Base-by-base conservation (phyloP, 805 yeast species). In the Candida sphagnicola region DNA sequence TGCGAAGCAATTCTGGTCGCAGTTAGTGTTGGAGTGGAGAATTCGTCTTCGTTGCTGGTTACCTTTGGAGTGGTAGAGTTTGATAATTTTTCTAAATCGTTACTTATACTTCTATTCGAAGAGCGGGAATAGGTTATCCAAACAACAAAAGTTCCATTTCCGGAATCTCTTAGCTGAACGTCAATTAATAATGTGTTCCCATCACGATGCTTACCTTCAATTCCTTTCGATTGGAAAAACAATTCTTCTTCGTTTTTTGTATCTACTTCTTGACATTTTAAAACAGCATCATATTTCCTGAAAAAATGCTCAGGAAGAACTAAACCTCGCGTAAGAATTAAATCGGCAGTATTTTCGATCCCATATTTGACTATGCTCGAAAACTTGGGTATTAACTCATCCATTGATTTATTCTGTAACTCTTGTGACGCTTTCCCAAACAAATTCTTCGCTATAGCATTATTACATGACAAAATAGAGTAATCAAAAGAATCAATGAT, bases 271-370 rank as follows among this genome's bases (percentile, higher is more conserved):
- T 44, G 41, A 16, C 39, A 41, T 42, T 44, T 41, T 43, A 63
- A 47, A 38, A 72, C 66, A 0, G 84, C 80, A 40, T 72, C 69
- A 38, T 78, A 70, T 47, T 81, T 80, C 45, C 97, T 74, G 63
- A 91, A 89, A 55, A 85, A 83, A 60, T 89, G 96, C 58, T 90
- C 98, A 0, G 97, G 95, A 10, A 90, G 64, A 0, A 90, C 96
- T 36, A 86, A 61, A 1, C 96, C 96, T 0, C 83, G 77, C 5
- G 51, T 56, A 17, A 63, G 39, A 15, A 51, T 47, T 21, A 54
- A 44, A 0, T 43, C 47, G 6, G 54, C 52, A 4, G 43, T 35
- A 29, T 54, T 54, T 19, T 53, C 57, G 11, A 59, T 41, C 1
- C 81, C 78, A 15, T 54, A 45, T 2, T 60, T 55, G 35, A 80